Percentiles rank a stretch among this genome's conserved stretches.
Conservation (phyloP, 352 stramenopile species). For the Aphanomyces astaci region DNA sequence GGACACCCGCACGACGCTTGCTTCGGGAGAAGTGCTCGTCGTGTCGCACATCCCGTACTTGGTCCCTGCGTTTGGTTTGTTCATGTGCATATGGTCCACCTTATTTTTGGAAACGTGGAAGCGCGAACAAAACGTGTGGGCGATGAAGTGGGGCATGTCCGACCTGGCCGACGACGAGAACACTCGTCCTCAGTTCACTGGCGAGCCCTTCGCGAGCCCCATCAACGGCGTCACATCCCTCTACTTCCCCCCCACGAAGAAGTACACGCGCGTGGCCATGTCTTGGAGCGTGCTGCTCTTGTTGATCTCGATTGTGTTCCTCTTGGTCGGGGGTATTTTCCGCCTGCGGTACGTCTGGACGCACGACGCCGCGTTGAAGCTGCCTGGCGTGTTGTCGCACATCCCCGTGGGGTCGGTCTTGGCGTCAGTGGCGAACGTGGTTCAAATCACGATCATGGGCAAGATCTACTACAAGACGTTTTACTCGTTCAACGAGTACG, state of each 20-base stretch:
- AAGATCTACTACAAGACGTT: slow-evolving; percentile 88
- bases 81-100: slow-evolving; percentile 88
- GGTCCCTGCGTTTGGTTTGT: slow-evolving; percentile 68
- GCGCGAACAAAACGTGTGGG: slow-evolving; percentile 68
- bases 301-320: slow-evolving; percentile 73
- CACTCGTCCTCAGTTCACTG: slow-evolving; percentile 66
- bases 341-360: slow-evolving; percentile 68
- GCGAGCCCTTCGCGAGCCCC: slow-evolving; percentile 63
- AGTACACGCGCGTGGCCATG: slow-evolving; percentile 63
- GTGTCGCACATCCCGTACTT: slow-evolving; percentile 58
- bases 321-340: slow-evolving; percentile 74
- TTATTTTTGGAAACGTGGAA: slow-evolving; percentile 89
- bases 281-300: slow-evolving; percentile 73
- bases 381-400: slow-evolving; percentile 44
- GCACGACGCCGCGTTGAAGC: slow-evolving; percentile 40
- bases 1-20: background rate
- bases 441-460: slow-evolving; percentile 87
- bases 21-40: slow-evolving; percentile 40
- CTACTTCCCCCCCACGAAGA: slow-evolving; percentile 59
- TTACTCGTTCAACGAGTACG: slow-evolving; percentile 85
- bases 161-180: slow-evolving; percentile 60
- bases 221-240: slow-evolving; percentile 65
- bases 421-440: slow-evolving; percentile 62
- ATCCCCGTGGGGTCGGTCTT: slow-evolving; percentile 67
- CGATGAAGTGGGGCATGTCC: slow-evolving; percentile 79